Evolutionary conservation across 73 alveolate genomes (phyloP), one percentile per base, ranked within the genome.

Genomic region (Paramecium octaurelia): DNA sequence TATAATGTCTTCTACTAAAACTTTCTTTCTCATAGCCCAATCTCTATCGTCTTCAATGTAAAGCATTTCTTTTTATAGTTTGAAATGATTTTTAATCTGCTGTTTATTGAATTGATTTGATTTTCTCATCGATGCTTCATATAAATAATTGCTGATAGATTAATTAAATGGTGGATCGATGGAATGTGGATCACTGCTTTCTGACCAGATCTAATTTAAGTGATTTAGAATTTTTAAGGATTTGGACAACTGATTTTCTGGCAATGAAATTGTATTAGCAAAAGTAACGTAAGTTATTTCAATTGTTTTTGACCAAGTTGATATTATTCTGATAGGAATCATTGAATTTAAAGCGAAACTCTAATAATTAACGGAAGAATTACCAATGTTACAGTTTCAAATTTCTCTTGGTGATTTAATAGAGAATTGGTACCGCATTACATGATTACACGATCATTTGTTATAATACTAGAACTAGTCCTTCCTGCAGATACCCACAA

Each of bases 401-500:
- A 99, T 40, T 88, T 96, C 58, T 75, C 54, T 92, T 71, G 92
- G 89, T 83, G 77, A 38, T 94, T 94, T 54, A 96, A 83, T 23
- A 94, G 58, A 6, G 99, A 98, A 88, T 96, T 96, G 27, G 99
- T 96, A n/a, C 99, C 99, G 94, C 97, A 97, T 76, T 97, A 93
- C 92, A 83, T 86, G 1, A 97, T 95, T 68, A 95, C 11, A 14
- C 91, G 95, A 58, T 93, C 95, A 77, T 96, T 98, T 69, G 96
- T 73, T 88, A 97, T 86, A 46, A 97, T 92, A 50, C 95, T 86
- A 27, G 97, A 90, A 71, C 95, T 97, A 29, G 97, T 93, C 70
- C 95, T 96, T 43, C 99, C 99, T 48, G 99, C 98, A 43, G 98
- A 95, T 5, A 97, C 95, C 88, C 97, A 96, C 6, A 92, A 58